A percentile compares a stretch with the other conserved stretches of the same genome.
Evolutionary conservation across 2,329 filamentous ascomycete species (phyloP).

Genomic region (Alternaria sp.): DNA sequence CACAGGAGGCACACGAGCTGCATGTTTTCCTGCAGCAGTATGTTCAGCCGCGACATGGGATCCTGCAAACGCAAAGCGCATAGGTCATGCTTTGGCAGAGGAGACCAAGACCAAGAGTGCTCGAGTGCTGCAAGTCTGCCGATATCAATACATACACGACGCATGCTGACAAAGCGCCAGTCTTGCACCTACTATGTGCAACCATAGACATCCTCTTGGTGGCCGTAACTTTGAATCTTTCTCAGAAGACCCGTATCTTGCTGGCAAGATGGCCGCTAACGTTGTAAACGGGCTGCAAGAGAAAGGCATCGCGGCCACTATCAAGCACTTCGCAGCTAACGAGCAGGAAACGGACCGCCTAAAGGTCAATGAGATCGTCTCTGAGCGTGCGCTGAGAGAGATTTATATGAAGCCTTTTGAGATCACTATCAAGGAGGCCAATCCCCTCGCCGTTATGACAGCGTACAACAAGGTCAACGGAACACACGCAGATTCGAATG

Average conservation of each 20-base stretch:
- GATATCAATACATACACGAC: too few relatives aligned
- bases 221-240: constrained; percentile 82
- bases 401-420: constrained; percentile 70
- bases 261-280: constrained; percentile 72
- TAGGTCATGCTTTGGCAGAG: constrained; percentile 73
- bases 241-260: constrained; percentile 73
- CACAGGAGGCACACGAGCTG: constrained; percentile 70
- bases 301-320: constrained; percentile 72
- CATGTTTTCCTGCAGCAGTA: constrained; percentile 78
- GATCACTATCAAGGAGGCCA: constrained; percentile 74
- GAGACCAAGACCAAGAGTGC: constrained; percentile 78
- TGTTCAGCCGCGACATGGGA: constrained; percentile 78
- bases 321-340: constrained; percentile 78
- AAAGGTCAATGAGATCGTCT: constrained; percentile 60
- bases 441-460: constrained; percentile 75
- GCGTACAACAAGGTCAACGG: constrained; percentile 80
- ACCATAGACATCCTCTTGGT: constrained; percentile 81
- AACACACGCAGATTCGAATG: constrained; percentile 71
- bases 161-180: constrained; percentile 23
- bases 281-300: constrained; percentile 70
- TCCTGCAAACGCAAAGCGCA: constrained; percentile 61
- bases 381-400: constrained; percentile 66
- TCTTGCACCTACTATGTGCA: constrained; percentile 79
- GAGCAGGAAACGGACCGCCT: constrained; percentile 76
- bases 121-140: constrained; percentile 64